A percentile compares a stretch with the other conserved stretches of the same genome.
phyloP scores from a whole-genome alignment of 2,329 filamentous ascomycete species.

The Colletotrichum lentis region DNA sequence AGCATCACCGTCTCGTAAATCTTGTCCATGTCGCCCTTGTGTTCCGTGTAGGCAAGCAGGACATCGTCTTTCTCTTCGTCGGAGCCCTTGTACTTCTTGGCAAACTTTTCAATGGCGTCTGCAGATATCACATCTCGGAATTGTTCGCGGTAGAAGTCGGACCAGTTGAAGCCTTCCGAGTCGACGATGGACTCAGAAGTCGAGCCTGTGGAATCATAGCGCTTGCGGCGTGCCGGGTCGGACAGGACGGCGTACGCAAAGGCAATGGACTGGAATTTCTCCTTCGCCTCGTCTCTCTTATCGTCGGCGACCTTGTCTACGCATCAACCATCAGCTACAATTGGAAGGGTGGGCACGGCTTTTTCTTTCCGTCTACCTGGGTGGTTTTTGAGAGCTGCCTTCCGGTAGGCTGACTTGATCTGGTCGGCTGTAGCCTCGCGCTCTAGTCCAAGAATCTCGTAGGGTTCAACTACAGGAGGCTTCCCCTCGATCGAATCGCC shows the following conservation, averaged over 20 bases:
- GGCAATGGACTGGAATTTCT: constrained; percentile 86
- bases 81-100: constrained; percentile 81
- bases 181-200: constrained; percentile 84
- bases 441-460: constrained; percentile 77
- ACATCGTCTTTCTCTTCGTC: constrained; percentile 85
- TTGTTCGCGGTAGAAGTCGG: constrained; percentile 85
- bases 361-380: constrained; percentile 65
- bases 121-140: constrained; percentile 78
- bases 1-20: constrained; percentile 89
- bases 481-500: constrained; percentile 65
- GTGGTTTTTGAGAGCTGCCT: constrained; percentile 86
- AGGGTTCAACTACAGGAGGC: constrained; percentile 76
- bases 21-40: constrained; percentile 76
- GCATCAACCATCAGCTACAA: not conserved
- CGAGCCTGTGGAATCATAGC: constrained; percentile 90
- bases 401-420: constrained; percentile 91
- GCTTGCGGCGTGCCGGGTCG: constrained; percentile 78
- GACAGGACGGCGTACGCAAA: constrained; percentile 95
- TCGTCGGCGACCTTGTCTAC: constrained; percentile 78
- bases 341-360: not conserved
- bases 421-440: constrained; percentile 77
- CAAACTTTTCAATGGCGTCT: constrained; percentile 78
- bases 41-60: constrained; percentile 76
- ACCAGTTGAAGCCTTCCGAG: constrained; percentile 86
- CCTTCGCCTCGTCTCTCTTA: constrained; percentile 76